Evolutionary conservation across 2,329 filamentous ascomycete genomes (phyloP), one percentile per base, ranked within the genome.

Genomic region (Colletotrichum cuscutae): DNA sequence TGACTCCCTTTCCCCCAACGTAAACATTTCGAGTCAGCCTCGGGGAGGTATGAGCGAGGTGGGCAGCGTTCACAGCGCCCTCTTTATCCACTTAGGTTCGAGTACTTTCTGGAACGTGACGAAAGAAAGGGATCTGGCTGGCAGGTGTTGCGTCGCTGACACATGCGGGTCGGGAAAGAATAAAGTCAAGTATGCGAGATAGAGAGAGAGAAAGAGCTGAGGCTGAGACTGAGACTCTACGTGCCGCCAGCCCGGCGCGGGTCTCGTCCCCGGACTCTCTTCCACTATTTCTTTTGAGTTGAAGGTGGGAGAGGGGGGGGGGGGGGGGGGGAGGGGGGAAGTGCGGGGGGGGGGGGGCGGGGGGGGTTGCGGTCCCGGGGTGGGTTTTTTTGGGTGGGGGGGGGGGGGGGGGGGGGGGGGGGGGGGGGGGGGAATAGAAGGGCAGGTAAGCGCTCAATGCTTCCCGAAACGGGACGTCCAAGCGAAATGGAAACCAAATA

Each of bases 381-480:
- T n/a, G n/a, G n/a, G n/a, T n/a, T n/a, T n/a, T n/a, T n/a, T n/a
- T n/a, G n/a, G n/a, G n/a, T n/a, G n/a, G n/a, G n/a, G n/a, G n/a
- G n/a, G n/a, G n/a, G n/a, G n/a, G n/a, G n/a, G n/a, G n/a, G n/a
- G n/a, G n/a, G n/a, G n/a, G n/a, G n/a, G n/a, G n/a, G n/a, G n/a
- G n/a, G n/a, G n/a, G n/a, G n/a, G n/a, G n/a, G n/a, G 42, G 9
- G n/a, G 28, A 24, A 46, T 24, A 26, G 46, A 8, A 52, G 22
- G 6, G 24, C 46, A 57, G 62, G 53, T 5, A 65, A 61, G 46
- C 56, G 60, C 62, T 65, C 46, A n/a, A 73, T 26, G 22, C 46
- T 70, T 70, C 60, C 60, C 56, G 60, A 73, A 73, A 73, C 61
- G 54, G 60, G 71, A 71, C 60, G 56, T 71, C 66, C 66, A 71